A percentile compares a stretch with the other conserved stretches of the same genome.
phyloP scores from a whole-genome alignment of 2,329 filamentous ascomycete species.

The Juglanconis sp. region DNA sequence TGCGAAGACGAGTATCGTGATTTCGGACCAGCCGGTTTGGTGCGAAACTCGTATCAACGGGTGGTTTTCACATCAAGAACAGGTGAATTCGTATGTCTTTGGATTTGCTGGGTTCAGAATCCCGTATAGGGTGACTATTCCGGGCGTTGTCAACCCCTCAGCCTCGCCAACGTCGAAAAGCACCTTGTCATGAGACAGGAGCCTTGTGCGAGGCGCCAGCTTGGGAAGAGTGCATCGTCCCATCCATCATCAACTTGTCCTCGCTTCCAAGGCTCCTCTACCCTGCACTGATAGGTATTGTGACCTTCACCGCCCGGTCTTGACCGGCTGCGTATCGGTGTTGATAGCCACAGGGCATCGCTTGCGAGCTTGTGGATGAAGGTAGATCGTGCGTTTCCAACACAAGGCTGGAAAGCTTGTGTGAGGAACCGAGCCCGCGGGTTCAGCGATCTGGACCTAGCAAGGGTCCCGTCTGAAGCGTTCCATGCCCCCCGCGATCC shows the following conservation, averaged over 20 bases:
- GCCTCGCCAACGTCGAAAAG: neutral
- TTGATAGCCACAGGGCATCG: neutral
- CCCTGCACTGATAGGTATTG: too few species aligned
- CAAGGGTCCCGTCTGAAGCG: neutral
- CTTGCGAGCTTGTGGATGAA: neutral
- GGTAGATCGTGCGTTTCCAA: neutral
- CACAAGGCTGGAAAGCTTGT: neutral
- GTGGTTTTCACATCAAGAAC: too few species aligned
- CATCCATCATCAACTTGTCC: neutral
- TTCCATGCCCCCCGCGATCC: neutral
- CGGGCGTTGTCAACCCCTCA: too few species aligned
- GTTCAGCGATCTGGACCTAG: neutral
- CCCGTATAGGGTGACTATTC: too few species aligned
- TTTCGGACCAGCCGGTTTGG: too few species aligned
- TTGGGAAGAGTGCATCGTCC: neutral
- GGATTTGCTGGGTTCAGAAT: too few species aligned
- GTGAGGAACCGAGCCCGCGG: neutral
- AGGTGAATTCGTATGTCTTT: too few species aligned
- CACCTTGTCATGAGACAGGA: neutral
- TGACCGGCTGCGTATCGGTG: neutral
- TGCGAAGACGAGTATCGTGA: too few species aligned
- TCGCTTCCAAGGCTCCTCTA: neutral
- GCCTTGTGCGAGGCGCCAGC: neutral
- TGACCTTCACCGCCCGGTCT: too few species aligned
- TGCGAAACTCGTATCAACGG: too few species aligned